Evolutionary conservation across 495 filamentous ascomycete species (phyloP), one percentile per base, ranked within the genome.

Genomic region (Niebla homalea): DNA sequence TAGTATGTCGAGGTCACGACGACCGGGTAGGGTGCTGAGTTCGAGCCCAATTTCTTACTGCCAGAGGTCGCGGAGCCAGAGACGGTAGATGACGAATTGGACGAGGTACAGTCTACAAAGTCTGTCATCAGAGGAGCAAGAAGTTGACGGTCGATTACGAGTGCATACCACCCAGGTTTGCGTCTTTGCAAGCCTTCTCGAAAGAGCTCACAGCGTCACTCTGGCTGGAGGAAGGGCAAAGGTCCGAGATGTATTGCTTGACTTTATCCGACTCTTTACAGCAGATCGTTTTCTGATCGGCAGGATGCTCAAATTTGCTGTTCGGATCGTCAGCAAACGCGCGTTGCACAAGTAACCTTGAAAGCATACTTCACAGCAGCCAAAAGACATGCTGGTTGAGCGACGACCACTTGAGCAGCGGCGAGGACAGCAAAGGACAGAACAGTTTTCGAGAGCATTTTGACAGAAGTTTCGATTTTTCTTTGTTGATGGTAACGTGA

Each of bases 361-460:
- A 11, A n/a, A 8, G 18, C 60, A 46, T 62, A 67, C 65, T 67
- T 66, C 41, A 70, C 51, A 35, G 66, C 68, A 54, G 61, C 64
- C 25, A 70, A 54, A 19, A 70, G 50, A 55, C 68, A 70, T 35
- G 58, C 65, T 20, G 68, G 68, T 11, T 67, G 64, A 21, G 68
- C 67, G 40, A 60, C 36, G 16, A 52, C 60, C 49, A 67, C 18
- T 35, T 57, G 53, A 22, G 62, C 57, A 47, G 52, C 48, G n/a
- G 66, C 59, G 51, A 66, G 49, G 49, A 66, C 50, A 26, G 59
- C 60, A 41, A 60, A 44, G 36, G 62, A 45, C 32, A 67, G 36
- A 43, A 51, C 54, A 14, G 63, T 53, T 43, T 67, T 64, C 50
- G 62, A 46, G 59, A 66, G 58, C 64, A 67, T 67, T 18, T 19